Evolutionary conservation across 208 protist species (phyloP).

Genomic region (Blastocrithidia nonstop): DNA sequence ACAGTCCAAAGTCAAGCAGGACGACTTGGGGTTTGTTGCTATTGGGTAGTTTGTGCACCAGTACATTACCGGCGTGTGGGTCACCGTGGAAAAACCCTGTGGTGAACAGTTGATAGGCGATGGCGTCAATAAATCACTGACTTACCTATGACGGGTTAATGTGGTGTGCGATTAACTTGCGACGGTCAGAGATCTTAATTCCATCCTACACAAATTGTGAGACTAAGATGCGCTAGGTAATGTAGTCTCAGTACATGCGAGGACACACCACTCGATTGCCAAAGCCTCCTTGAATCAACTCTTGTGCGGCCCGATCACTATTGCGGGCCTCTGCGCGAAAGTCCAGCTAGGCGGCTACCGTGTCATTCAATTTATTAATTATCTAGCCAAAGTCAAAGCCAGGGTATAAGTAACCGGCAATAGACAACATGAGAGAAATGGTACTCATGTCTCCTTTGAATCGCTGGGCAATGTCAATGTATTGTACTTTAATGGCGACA

Average conservation of each 20-base stretch:
- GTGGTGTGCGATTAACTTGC: conserved; percentile 30
- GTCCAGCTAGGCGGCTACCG: conserved; percentile 84
- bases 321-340: conserved; percentile 89
- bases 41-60: conserved; percentile 55
- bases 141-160: conserved; percentile 43
- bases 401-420: conserved; percentile 58
- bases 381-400: conserved; percentile 81
- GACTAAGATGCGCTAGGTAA: conserved; percentile 53
- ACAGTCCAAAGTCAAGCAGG: conserved; percentile 93
- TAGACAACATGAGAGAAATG: conserved; percentile 49
- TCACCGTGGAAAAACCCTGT: conserved; percentile 91
- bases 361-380: conserved; percentile 75
- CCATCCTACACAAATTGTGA: conserved; percentile 42
- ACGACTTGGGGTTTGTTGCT: conserved; percentile 65
- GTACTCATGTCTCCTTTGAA: conserved; percentile 85
- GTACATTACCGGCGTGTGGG: conserved; percentile 88
- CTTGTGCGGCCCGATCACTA: conserved; percentile 50
- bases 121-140: conserved; percentile 63
- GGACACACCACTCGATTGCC: conserved; percentile 54
- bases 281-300: conserved; percentile 60
- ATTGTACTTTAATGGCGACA: conserved; percentile 93
- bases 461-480: conserved; percentile 70
- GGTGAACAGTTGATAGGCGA: conserved; percentile 89
- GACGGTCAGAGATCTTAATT: conserved; percentile 66
- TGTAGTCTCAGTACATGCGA: conserved; percentile 39